Evolutionary conservation across 163 green algal species (phyloP), one percentile per base, ranked within the genome.

Genomic region (Chlamydomonas reinhardtii): DNA sequence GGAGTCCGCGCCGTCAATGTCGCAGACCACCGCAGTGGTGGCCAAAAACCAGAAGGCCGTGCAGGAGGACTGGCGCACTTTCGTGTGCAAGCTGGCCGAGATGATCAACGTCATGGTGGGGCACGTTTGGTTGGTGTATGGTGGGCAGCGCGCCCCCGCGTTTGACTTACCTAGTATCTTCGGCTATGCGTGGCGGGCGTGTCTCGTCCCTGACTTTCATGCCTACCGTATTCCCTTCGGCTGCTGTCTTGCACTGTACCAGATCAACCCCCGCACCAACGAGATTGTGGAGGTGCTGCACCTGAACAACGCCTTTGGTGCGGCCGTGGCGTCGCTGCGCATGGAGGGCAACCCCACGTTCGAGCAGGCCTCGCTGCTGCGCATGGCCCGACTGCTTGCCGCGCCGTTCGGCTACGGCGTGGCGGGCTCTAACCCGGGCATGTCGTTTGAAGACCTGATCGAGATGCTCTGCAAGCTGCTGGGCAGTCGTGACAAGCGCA

Each of bases 361-460:
- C 37, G 29, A 74, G 76, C 75, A 88, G 34, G 83, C 83, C 31
- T 66, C 48, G 24, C 35, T 86, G 61, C 62, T 89, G 48, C 74
- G 76, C 65, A 43, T 84, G 27, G 83, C 83, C 1, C 61, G 69
- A 16, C 43, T 89, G 16, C 16, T 89, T 27, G 74, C 74, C 11
- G 27, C n/a, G n/a, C 74, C 32, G 32, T 89, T 68, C 24, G 83
- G 68, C 35, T 35, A 48, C 34, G 25, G 48, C 11, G 59, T 89
- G 56, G 73, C 73, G 19, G 35, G 25, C 74, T 31, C 65, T 29
- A 27, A 17, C 17, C 81, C 81, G 56, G n/a, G 56, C 56, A 80
- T 87, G 71, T 87, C 59, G 70, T 81, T 74, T 19, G 81, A 87
- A 71, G 37, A 87, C 32, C 20, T 83, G 59, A 20, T 59, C 32